Evolutionary conservation across 805 yeast species (phyloP).

Genomic region (Cyberlindnera japonica): DNA sequence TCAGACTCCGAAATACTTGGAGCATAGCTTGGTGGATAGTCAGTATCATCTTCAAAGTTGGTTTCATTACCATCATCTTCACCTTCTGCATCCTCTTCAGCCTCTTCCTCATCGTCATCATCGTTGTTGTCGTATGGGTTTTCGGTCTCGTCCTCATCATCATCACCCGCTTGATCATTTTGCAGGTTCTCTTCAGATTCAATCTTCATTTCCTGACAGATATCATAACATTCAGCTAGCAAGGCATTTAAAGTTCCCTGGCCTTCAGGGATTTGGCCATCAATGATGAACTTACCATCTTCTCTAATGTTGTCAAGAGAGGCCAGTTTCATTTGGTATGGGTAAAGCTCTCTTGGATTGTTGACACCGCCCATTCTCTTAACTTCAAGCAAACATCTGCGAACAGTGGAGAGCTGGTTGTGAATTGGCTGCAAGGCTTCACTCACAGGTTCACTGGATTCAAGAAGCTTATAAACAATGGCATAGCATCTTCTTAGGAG

Average conservation of each 20-base stretch:
- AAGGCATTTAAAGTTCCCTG: conserved; percentile 93
- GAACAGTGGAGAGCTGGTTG: conserved; percentile 88
- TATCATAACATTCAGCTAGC: conserved; percentile 91
- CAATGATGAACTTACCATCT: conserved; percentile 90
- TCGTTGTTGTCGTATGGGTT: conserved; percentile 31
- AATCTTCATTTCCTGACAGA: conserved; percentile 83
- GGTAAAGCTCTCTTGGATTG: conserved; percentile 85
- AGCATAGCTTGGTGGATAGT: conserved; percentile 25
- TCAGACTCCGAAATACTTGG: conserved; percentile 21
- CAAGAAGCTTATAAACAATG: conserved; percentile 80
- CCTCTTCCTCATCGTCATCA: conserved; percentile 34
- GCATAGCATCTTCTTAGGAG: conserved; percentile 89
- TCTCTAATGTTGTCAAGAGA: conserved; percentile 79
- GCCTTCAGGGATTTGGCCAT: conserved; percentile 92
- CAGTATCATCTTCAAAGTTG: conserved; percentile 30
- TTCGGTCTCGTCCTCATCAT: conserved; percentile 13
- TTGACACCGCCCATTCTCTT: conserved; percentile 91
- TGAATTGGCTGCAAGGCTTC: conserved; percentile 92
- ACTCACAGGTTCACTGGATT: conserved; percentile 90
- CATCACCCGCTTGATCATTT: conserved; percentile 30
- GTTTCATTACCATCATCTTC: conserved; percentile 28
- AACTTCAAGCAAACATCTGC: conserved; percentile 84
- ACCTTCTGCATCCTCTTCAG: conserved; percentile 28
- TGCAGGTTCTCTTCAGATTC: conserved; percentile 52
- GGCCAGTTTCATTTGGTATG: conserved; percentile 91